phyloP scores from a whole-genome alignment of 192 early-diverging fungal species.

The Gaertneriomyces sp. region DNA sequence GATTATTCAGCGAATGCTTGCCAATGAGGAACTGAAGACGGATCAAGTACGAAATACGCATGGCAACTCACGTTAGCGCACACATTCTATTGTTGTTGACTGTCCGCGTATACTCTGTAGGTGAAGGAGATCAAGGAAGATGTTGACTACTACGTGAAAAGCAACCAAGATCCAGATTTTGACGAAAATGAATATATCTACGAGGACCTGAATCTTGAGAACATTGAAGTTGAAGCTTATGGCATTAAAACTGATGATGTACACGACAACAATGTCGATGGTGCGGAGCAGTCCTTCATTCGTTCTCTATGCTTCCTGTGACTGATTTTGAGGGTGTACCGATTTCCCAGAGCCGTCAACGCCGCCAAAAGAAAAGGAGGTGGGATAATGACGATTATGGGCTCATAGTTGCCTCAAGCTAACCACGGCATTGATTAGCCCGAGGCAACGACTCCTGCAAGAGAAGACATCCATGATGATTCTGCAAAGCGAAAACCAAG shows the following conservation, averaged over 20 bases:
- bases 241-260: conserved; percentile 71
- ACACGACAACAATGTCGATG: conserved; percentile 35
- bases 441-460: conserved; percentile 10
- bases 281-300: neutral
- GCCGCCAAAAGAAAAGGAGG: conserved; percentile 32
- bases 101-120: conserved; percentile 32
- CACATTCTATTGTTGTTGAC: conserved; percentile 4
- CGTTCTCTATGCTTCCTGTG: neutral
- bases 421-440: neutral
- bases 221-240: conserved; percentile 87
- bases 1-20: conserved; percentile 85
- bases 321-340: no score
- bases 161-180: conserved; percentile 88
- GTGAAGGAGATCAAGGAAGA: conserved; percentile 81
- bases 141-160: conserved; percentile 88
- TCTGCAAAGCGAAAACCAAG: conserved; percentile 4
- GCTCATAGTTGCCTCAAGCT: neutral
- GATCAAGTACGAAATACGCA: conserved; percentile 66
- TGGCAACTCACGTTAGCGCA: conserved; percentile 1
- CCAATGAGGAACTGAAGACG: conserved; percentile 83
- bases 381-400: neutral
- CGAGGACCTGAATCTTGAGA: conserved; percentile 87
- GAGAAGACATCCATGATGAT: conserved; percentile 12
- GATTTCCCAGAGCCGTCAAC: conserved; percentile 23
- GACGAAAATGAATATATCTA: conserved; percentile 92